Base-by-base conservation (phyloP, 116 monocot genomes). In the Phalaenopsis hybrid region DNA sequence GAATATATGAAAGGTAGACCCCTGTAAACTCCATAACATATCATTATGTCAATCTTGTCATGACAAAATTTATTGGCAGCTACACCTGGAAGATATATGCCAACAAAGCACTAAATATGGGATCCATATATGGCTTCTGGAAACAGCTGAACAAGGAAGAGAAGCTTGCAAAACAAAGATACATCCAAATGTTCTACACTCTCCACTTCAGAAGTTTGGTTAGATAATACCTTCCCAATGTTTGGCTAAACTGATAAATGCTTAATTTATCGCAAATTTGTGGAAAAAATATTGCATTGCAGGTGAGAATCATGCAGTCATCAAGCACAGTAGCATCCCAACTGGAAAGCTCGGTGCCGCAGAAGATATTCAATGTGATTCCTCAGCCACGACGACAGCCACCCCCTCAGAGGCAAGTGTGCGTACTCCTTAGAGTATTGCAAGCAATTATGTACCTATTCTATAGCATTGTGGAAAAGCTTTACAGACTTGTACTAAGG, bases 41-140 rank as follows among this genome's bases (percentile, higher is more conserved):
- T n/a, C 50, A 23, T 17, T 13, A 7, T 55, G 13, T 37, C 0
- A 7, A 48, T n/a, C 31, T 33, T 20, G 31, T 49, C 18, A 28
- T n/a, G 43, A 31, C 31, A 69, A 18, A n/a, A 41, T 21, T 70
- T 15, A 20, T 72, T 74, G 58, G 44, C 81, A 88, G 88, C 73
- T 88, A 88, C 51, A 85, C 88, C 10, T 88, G 88, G 88, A 85
- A 88, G 85, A 88, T 88, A 11, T 88, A 88, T 28, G 85, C 88
- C 57, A 85, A 73, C 69, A 88, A 80, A 76, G 88, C 84, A 37
- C 45, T 88, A 55, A 83, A 83, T 78, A 88, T 88, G 88, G 88
- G 85, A 78, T 80, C 88, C 34, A 72, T 72, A 9, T 83, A 88
- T 44, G 31, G 76, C 48, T 85, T 85, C 49, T 88, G 88, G 88